Evolutionary conservation across 306 rosid genomes (phyloP).

Genomic region (Quercus gilva): DNA sequence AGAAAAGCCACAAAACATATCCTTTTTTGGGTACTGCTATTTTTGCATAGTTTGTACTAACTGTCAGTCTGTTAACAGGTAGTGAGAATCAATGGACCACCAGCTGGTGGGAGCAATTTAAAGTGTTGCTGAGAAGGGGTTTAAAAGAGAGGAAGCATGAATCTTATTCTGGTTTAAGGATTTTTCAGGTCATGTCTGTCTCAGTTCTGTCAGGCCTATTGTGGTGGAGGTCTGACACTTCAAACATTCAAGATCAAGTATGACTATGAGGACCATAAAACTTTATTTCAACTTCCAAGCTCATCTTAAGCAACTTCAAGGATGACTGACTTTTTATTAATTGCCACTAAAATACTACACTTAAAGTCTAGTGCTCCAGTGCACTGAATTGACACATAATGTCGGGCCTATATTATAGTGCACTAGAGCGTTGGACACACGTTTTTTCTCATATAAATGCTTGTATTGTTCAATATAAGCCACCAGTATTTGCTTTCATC

Average conservation of each 20-base stretch:
- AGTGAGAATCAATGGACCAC: constrained; percentile 61
- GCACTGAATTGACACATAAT: too few relatives aligned
- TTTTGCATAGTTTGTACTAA: background rate
- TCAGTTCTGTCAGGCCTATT: constrained; percentile 78
- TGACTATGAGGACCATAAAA: too few relatives aligned
- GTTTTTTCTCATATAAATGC: too few relatives aligned
- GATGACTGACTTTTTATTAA: too few relatives aligned
- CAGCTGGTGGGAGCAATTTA: constrained; percentile 84
- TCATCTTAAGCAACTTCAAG: background rate
- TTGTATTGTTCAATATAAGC: too few relatives aligned
- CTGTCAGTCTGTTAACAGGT: constrained; percentile 24
- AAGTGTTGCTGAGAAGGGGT: constrained; percentile 75
- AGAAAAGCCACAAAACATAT: background rate
- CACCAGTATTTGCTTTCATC: too few relatives aligned
- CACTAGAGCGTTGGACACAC: too few relatives aligned
- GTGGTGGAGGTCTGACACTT: constrained; percentile 83
- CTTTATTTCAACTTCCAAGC: background rate
- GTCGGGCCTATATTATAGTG: too few relatives aligned
- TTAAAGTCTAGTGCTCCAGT: too few relatives aligned
- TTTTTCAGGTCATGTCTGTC: constrained; percentile 87
- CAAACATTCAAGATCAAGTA: constrained; percentile 89
- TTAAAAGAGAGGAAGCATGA: constrained; percentile 79
- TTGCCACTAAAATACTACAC: too few relatives aligned
- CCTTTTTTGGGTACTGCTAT: too few relatives aligned
- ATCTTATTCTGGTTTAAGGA: constrained; percentile 80